These are phyloP conservation scores for Epicoccum sorghinum DNA, from an alignment of 2,329 filamentous ascomycete species.

Conservation along the genomic window DNA sequence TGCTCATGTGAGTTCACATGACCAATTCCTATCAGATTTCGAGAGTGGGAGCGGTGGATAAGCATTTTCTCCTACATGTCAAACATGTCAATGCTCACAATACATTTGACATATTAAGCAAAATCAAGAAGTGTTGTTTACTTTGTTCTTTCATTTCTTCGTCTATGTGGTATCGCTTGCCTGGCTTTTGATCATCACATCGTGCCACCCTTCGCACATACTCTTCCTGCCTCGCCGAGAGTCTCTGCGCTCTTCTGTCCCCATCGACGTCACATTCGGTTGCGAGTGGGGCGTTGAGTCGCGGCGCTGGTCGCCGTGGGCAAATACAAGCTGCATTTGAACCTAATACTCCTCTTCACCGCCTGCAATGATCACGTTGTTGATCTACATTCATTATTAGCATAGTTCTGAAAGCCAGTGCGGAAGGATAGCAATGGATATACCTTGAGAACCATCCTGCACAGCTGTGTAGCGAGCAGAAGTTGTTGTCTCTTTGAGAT, in stretches of 20 bases:
- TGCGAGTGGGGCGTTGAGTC: neutral
- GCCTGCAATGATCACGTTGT: slow-evolving; percentile 93
- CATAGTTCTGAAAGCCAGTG: slow-evolving; percentile 2
- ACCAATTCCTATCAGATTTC: no score
- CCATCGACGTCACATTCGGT: slow-evolving; percentile 1
- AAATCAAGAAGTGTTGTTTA: neutral
- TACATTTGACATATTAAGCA: no score
- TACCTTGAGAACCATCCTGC: slow-evolving; percentile 79
- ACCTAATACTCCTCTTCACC: slow-evolving; percentile 82
- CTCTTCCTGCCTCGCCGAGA: slow-evolving; percentile 2
- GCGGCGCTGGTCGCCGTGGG: neutral
- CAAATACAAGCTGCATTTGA: neutral
- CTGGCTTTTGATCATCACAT: slow-evolving; percentile 18
- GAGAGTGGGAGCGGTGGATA: no score
- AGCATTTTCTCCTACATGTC: no score
- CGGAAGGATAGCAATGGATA: slow-evolving; percentile 10
- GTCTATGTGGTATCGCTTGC: slow-evolving; percentile 21
- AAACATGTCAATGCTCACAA: no score
- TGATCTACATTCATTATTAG: slow-evolving; percentile 57
- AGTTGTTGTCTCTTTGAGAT: slow-evolving; percentile 99
- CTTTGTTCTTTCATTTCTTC: slow-evolving; percentile 17
- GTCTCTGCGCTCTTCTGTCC: neutral
- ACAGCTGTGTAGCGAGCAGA: slow-evolving; percentile 93
- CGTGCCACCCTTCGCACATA: slow-evolving; percentile 1
- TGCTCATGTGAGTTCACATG: no score